Conservation (phyloP, 495 filamentous ascomycete species). For the Corynascus novoguineensis region DNA sequence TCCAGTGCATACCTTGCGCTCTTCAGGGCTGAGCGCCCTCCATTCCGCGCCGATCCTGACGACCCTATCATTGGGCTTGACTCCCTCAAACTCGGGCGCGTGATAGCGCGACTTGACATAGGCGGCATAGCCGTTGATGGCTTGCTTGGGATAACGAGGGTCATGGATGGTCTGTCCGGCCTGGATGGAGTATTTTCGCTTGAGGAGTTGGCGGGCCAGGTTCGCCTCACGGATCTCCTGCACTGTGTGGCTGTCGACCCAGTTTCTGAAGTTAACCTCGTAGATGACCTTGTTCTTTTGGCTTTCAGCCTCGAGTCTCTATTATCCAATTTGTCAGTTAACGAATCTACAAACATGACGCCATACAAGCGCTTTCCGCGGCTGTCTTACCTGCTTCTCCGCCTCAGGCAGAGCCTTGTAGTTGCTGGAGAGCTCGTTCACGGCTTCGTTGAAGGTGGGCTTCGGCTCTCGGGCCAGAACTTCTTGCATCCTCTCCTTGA, state of each 20-base stretch:
- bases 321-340: constrained; percentile 3
- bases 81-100: constrained; percentile 44
- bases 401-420: constrained; percentile 28
- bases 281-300: constrained; percentile 44
- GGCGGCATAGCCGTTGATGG: constrained; percentile 32
- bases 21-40: constrained; percentile 43
- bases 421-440: constrained; percentile 4
- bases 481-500: constrained; percentile 12
- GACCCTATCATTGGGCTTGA: constrained; percentile 25
- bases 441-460: neutral
- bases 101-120: constrained; percentile 46
- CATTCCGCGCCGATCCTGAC: constrained; percentile 48
- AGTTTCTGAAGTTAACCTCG: constrained; percentile 45
- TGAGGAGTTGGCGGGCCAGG: constrained; percentile 51
- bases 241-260: constrained; percentile 55
- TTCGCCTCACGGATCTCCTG: constrained; percentile 59
- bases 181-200: constrained; percentile 17
- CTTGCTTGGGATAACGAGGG: constrained; percentile 52
- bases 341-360: neutral
- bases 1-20: constrained; percentile 48
- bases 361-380: neutral
- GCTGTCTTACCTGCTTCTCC: constrained; percentile 28
- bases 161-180: constrained; percentile 41
- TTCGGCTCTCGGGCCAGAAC: too few relatives aligned
- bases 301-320: constrained; percentile 44